phyloP scores from a whole-genome alignment of 2,329 filamentous ascomycete genomes.

The Orbilia javanica region DNA sequence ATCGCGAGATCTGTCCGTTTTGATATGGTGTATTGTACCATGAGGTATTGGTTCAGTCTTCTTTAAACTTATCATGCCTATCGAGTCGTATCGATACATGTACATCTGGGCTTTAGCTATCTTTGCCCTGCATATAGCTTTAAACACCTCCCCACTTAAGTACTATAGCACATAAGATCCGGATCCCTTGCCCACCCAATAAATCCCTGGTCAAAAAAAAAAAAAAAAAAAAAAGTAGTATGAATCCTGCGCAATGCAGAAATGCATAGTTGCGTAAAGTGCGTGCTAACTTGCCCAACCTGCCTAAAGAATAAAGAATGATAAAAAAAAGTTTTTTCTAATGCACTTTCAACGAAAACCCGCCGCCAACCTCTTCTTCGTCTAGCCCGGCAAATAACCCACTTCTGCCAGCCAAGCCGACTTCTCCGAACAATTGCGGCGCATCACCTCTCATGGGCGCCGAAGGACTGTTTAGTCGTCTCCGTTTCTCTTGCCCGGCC shows the following conservation, averaged over 20 bases:
- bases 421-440: constrained; percentile 67
- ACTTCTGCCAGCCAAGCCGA: constrained; percentile 64
- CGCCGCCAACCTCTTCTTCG: constrained; percentile 68
- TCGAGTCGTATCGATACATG: background rate
- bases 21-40: background rate
- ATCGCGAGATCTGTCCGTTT: background rate
- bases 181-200: background rate
- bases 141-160: background rate
- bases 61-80: background rate
- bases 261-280: background rate
- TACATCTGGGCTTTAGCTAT: background rate
- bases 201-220: background rate
- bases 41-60: background rate
- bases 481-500: constrained; percentile 86
- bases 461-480: constrained; percentile 78
- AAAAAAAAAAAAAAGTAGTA: background rate
- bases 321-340: constrained; percentile 4
- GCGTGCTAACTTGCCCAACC: background rate
- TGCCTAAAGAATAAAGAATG: background rate
- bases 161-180: no score
- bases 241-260: background rate
- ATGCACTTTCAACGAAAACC: constrained; percentile 65
- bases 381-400: constrained; percentile 69
- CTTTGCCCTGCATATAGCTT: background rate
- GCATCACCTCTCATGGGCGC: constrained; percentile 83